Conservation (phyloP, 768 basidiomycete species). For the Calocera cornea region DNA sequence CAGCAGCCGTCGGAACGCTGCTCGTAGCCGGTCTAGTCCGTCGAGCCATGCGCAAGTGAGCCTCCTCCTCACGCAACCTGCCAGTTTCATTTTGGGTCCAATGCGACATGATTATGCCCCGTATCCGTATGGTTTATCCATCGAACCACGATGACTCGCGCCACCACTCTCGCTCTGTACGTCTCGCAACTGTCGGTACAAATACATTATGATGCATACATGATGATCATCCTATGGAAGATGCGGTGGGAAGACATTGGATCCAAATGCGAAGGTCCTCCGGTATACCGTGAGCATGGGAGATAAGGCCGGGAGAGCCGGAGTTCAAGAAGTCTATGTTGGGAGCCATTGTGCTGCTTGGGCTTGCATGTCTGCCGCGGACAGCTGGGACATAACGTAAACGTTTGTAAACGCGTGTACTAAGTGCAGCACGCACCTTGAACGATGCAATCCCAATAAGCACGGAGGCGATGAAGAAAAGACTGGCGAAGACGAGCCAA, state of each 20-base stretch:
- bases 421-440: conserved; percentile 39
- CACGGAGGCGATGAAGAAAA: conserved; percentile 60
- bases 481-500: conserved; percentile 72
- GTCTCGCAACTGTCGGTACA: neutral
- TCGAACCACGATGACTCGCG: neutral
- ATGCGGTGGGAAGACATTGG: neutral
- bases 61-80: conserved; percentile 6
- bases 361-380: conserved; percentile 45
- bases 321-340: conserved; percentile 11
- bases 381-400: conserved; percentile 27
- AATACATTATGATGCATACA: conserved; percentile 4
- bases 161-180: neutral
- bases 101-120: neutral
- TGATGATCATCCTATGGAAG: neutral
- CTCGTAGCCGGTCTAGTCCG: conserved; percentile 66
- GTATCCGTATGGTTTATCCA: neutral
- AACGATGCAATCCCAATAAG: conserved; percentile 72
- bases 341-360: conserved; percentile 50
- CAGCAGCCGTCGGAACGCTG: conserved; percentile 69
- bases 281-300: neutral
- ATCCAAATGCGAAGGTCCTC: neutral
- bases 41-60: conserved; percentile 44
- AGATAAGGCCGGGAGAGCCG: neutral
- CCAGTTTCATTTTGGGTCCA: neutral
- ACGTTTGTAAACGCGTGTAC: conserved; percentile 7